Evolutionary conservation across 2,329 filamentous ascomycete species (phyloP).

Genomic region (Malbranchea cinnamomea): DNA sequence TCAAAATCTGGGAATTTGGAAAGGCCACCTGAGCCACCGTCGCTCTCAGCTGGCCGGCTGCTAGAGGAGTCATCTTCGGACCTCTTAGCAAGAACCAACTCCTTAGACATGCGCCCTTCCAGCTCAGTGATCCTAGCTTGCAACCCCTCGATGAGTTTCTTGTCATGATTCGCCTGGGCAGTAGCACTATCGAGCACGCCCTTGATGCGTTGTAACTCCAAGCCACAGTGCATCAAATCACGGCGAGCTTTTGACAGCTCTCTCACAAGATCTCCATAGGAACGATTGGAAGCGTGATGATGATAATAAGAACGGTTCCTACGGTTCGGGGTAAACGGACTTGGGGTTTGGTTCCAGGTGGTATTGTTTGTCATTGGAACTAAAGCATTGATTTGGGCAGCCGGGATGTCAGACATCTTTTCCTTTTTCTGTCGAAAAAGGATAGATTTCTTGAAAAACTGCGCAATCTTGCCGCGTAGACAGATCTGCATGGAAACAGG

Average conservation of each 20-base stretch:
- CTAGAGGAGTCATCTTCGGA: background rate
- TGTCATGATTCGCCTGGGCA: slow-evolving; percentile 3
- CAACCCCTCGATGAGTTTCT: slow-evolving; percentile 4
- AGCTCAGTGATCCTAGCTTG: slow-evolving; percentile 1
- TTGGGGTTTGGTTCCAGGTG: too few relatives aligned
- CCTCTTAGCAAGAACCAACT: background rate
- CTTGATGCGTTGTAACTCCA: slow-evolving; percentile 3
- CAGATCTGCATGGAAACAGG: background rate
- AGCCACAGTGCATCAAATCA: too few relatives aligned
- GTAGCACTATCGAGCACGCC: background rate
- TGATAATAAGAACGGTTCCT: too few relatives aligned
- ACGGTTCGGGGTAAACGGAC: too few relatives aligned
- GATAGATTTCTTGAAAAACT: slow-evolving; percentile 1
- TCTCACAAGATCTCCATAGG: too few relatives aligned
- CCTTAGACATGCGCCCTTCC: background rate
- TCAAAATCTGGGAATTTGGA: too few relatives aligned
- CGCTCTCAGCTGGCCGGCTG: background rate
- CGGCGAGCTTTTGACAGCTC: too few relatives aligned
- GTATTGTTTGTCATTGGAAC: slow-evolving; percentile 1
- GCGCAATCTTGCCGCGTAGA: background rate
- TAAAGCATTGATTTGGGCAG: background rate
- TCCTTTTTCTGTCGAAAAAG: background rate
- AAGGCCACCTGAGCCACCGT: too few relatives aligned
- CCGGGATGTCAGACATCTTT: slow-evolving; percentile 1
- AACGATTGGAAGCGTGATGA: too few relatives aligned